A percentile compares a stretch with the other conserved stretches of the same genome.
phyloP scores from a whole-genome alignment of 306 rosid genomes.

The Cicer yamashitae region DNA sequence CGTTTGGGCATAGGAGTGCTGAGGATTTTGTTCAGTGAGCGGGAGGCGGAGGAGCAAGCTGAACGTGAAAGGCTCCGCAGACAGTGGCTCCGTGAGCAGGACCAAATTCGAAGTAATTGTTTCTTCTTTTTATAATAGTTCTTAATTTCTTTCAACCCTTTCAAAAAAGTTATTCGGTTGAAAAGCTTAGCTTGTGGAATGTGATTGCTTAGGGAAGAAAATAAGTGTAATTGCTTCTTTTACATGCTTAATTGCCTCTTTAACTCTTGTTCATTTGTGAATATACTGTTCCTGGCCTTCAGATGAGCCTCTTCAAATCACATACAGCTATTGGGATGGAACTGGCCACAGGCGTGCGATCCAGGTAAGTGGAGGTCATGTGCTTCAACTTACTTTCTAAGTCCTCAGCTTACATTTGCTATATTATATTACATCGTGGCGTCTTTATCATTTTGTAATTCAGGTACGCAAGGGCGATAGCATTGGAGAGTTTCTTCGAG shows the following conservation, averaged over 20 bases:
- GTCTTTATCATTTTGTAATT: constrained; percentile 30
- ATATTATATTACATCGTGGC: constrained; percentile 5
- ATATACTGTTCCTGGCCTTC: constrained; percentile 42
- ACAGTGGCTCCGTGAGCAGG: constrained; percentile 90
- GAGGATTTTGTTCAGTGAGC: constrained; percentile 88
- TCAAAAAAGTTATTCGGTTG: neutral
- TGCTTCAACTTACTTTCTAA: constrained; percentile 21
- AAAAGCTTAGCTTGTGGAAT: constrained; percentile 25
- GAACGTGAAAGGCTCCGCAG: constrained; percentile 90
- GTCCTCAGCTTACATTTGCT: constrained; percentile 2
- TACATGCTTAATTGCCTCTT: neutral
- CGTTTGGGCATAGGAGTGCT: constrained; percentile 73
- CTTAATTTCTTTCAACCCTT: neutral
- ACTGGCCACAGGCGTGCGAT: constrained; percentile 92
- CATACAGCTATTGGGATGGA: constrained; percentile 99
- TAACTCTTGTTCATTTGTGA: neutral
- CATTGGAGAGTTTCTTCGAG: constrained; percentile 91
- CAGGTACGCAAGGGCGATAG: constrained; percentile 90
- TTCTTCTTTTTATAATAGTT: constrained; percentile 1
- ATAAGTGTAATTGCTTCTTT: constrained; percentile 43
- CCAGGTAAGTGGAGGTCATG: constrained; percentile 63
- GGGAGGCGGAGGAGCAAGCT: constrained; percentile 98
- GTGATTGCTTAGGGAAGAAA: constrained; percentile 5
- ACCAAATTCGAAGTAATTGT: constrained; percentile 75
- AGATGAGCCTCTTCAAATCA: constrained; percentile 94